Conservation (phyloP, 2,329 filamentous ascomycete species). For the Calonectria ilicicola region DNA sequence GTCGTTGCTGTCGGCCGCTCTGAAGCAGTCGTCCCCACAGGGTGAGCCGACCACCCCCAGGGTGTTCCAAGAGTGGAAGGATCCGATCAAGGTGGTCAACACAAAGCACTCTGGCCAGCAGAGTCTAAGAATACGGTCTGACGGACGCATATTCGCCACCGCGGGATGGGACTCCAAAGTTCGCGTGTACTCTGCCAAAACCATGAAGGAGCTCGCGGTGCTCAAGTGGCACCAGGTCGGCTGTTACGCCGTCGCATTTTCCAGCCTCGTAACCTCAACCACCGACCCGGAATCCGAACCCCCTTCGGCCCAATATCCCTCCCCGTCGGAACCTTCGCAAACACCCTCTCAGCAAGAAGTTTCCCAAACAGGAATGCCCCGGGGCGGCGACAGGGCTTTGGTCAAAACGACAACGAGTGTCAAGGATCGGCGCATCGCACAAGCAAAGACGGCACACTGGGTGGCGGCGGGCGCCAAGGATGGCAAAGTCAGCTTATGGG, state of each 20-base stretch:
- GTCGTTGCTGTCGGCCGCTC: slow-evolving; percentile 42
- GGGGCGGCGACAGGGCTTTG: slow-evolving; percentile 6
- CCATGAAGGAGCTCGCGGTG: slow-evolving; percentile 88
- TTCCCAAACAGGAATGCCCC: neutral
- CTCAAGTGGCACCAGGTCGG: slow-evolving; percentile 95
- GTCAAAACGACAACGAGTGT: slow-evolving; percentile 52
- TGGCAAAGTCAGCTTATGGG: slow-evolving; percentile 95
- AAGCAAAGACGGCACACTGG: slow-evolving; percentile 84
- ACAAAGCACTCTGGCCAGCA: slow-evolving; percentile 95
- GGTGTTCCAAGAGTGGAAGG: slow-evolving; percentile 48
- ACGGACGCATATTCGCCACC: slow-evolving; percentile 87
- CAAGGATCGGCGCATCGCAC: slow-evolving; percentile 71
- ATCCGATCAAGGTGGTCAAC: slow-evolving; percentile 72
- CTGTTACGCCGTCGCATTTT: slow-evolving; percentile 85
- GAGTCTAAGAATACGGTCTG: slow-evolving; percentile 79
- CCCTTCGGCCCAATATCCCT: neutral
- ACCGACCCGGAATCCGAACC: slow-evolving; percentile 33
- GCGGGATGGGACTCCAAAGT: slow-evolving; percentile 91
- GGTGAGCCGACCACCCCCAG: slow-evolving; percentile 17
- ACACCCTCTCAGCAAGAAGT: neutral
- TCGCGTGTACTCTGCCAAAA: slow-evolving; percentile 84
- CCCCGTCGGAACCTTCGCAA: neutral
- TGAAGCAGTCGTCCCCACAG: slow-evolving; percentile 20
- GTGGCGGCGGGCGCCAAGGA: slow-evolving; percentile 92
- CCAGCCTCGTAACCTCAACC: slow-evolving; percentile 49